phyloP scores from a whole-genome alignment of 305 asterid genomes.

The Nicotiana rustica region DNA sequence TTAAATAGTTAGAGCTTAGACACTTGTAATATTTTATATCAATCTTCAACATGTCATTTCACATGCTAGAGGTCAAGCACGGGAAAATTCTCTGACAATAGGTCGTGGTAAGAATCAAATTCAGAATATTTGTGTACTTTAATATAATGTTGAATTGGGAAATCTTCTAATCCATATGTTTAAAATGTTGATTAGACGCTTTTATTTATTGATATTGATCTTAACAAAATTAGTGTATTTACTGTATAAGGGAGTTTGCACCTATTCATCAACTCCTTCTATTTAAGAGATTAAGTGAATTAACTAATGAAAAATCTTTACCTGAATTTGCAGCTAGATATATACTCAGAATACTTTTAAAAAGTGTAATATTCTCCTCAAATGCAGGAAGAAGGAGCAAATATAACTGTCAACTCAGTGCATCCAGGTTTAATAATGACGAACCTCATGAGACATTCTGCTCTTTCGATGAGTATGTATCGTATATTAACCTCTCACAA shows the following conservation, averaged over 20 bases:
- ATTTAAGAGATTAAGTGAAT: background rate
- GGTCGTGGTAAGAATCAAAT: background rate
- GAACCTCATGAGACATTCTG: constrained; percentile 39
- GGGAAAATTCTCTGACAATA: background rate
- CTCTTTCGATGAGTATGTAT: constrained; percentile 36
- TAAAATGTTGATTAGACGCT: background rate
- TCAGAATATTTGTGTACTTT: background rate
- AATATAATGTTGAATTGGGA: background rate
- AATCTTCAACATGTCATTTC: background rate
- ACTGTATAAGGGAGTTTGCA: too few species aligned
- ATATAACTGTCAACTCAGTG: constrained; percentile 48
- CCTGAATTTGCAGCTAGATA: background rate
- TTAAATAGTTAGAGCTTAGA: background rate
- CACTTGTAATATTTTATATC: background rate
- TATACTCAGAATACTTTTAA: background rate
- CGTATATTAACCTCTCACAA: background rate
- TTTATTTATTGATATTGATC: background rate
- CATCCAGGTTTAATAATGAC: constrained; percentile 49
- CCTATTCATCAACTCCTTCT: too few species aligned
- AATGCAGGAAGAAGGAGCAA: constrained; percentile 47
- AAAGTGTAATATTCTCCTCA: background rate
- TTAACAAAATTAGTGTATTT: too few species aligned
- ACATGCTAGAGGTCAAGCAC: background rate
- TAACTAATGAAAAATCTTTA: background rate
- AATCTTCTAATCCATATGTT: too few species aligned